Percentiles rank a stretch among this genome's conserved stretches.
Conservation (phyloP, 2,329 filamentous ascomycete species). For the Epichloe coenophiala region DNA sequence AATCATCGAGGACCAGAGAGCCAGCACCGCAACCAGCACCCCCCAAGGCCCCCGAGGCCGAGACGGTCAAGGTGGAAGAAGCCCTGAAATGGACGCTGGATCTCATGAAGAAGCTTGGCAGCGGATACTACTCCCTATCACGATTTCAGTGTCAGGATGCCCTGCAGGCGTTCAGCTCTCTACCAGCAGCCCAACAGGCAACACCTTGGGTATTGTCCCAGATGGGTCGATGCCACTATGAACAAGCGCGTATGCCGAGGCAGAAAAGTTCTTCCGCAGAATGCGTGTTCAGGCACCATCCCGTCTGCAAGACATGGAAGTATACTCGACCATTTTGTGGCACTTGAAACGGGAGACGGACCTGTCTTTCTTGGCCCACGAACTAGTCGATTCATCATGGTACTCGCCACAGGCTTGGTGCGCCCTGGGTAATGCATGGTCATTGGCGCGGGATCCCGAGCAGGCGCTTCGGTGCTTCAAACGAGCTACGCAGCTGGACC, state of each 20-base stretch:
- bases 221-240: conserved; percentile 81
- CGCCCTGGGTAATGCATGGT: conserved; percentile 88
- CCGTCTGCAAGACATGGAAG: conserved; percentile 86
- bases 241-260: conserved; percentile 78
- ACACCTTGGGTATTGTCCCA: conserved; percentile 90
- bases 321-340: conserved; percentile 99
- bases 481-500: conserved; percentile 78
- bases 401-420: conserved; percentile 94
- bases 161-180: conserved; percentile 54
- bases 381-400: conserved; percentile 75
- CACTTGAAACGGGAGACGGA: conserved; percentile 87
- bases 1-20: conserved; percentile 36
- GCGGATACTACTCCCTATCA: conserved; percentile 64
- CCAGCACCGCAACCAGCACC: conserved; percentile 22
- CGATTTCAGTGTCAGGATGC: conserved; percentile 71
- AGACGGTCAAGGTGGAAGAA: conserved; percentile 57
- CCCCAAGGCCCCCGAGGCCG: conserved; percentile 31
- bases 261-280: conserved; percentile 72
- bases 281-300: conserved; percentile 71
- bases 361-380: conserved; percentile 81
- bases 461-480: conserved; percentile 92
- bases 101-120: conserved; percentile 67
- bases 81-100: conserved; percentile 66
- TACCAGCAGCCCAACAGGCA: conserved; percentile 66
- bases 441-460: conserved; percentile 81